These are phyloP conservation scores for Gracilaria caudata DNA, from an alignment of 23 red algal species.

Conservation along the genomic window DNA sequence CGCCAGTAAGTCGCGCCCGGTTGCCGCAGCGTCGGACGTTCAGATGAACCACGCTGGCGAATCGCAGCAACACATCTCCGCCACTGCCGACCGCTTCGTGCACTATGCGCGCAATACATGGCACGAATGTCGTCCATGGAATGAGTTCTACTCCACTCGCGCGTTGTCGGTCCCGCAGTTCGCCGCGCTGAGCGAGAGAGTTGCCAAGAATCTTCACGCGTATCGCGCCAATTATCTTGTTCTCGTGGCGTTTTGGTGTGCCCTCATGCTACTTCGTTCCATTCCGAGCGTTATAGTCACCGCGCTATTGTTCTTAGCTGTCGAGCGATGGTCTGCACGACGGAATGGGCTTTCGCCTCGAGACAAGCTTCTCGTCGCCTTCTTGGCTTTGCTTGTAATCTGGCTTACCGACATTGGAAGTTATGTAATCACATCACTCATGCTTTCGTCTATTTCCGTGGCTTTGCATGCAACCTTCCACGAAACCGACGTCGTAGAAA, in stretches of 20 bases:
- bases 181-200: slow-evolving; percentile 39
- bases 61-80: not conserved
- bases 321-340: slow-evolving; percentile 26
- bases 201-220: slow-evolving; percentile 42
- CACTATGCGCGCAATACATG: slow-evolving; percentile 39
- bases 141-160: slow-evolving; percentile 62
- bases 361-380: slow-evolving; percentile 20
- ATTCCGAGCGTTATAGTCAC: slow-evolving; percentile 43
- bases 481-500: slow-evolving; percentile 43
- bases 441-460: slow-evolving; percentile 30
- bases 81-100: slow-evolving; percentile 24
- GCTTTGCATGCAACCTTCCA: slow-evolving; percentile 53
- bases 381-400: slow-evolving; percentile 39
- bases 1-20: slow-evolving; percentile 1
- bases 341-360: slow-evolving; percentile 6
- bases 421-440: slow-evolving; percentile 7
- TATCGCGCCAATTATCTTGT: slow-evolving; percentile 66
- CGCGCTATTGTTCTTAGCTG: slow-evolving; percentile 9
- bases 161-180: slow-evolving; percentile 47
- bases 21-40: not conserved
- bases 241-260: slow-evolving; percentile 50
- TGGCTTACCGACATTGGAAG: slow-evolving; percentile 65
- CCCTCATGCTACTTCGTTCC: slow-evolving; percentile 22
- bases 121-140: slow-evolving; percentile 51
- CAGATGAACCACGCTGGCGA: not conserved